phyloP scores from a whole-genome alignment of 345 rosid genomes.

The Isatis tinctoria region DNA sequence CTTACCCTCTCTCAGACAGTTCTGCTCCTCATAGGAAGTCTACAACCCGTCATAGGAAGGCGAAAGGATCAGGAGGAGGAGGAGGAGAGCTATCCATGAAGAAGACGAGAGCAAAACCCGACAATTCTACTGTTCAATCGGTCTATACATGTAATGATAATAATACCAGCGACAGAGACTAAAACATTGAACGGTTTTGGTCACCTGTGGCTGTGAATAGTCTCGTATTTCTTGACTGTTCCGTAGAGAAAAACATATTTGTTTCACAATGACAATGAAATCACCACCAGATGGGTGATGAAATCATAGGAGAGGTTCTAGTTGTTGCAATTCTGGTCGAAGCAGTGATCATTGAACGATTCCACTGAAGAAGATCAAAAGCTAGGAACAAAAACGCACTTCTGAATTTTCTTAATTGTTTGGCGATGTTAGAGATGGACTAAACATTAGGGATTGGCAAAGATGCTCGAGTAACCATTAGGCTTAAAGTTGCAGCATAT shows the following conservation, averaged over 20 bases:
- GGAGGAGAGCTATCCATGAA: slow-evolving; percentile 28
- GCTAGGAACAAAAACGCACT: neutral
- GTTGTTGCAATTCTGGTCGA: neutral
- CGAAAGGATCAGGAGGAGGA: slow-evolving; percentile 22
- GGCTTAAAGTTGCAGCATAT: neutral
- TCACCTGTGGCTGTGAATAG: neutral
- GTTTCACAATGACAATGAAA: neutral
- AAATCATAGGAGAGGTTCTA: neutral
- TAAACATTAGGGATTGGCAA: slow-evolving; percentile 32
- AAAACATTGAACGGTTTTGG: slow-evolving; percentile 7
- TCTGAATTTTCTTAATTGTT: neutral
- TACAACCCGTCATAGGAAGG: slow-evolving; percentile 28
- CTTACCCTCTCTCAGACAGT: slow-evolving; percentile 15
- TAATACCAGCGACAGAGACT: slow-evolving; percentile 19
- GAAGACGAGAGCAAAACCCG: slow-evolving; percentile 21
- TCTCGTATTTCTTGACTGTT: slow-evolving; percentile 2
- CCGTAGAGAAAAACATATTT: neutral
- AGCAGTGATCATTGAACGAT: neutral
- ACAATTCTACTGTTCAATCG: neutral
- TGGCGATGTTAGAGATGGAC: neutral
- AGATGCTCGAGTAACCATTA: too few relatives aligned
- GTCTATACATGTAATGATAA: slow-evolving; percentile 15
- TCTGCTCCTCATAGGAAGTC: slow-evolving; percentile 13
- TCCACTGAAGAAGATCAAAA: neutral
- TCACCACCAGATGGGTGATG: neutral